These are phyloP conservation scores for Fusarium tuaranense DNA, from an alignment of 2,329 filamentous ascomycete genomes.

Conservation along the genomic window DNA sequence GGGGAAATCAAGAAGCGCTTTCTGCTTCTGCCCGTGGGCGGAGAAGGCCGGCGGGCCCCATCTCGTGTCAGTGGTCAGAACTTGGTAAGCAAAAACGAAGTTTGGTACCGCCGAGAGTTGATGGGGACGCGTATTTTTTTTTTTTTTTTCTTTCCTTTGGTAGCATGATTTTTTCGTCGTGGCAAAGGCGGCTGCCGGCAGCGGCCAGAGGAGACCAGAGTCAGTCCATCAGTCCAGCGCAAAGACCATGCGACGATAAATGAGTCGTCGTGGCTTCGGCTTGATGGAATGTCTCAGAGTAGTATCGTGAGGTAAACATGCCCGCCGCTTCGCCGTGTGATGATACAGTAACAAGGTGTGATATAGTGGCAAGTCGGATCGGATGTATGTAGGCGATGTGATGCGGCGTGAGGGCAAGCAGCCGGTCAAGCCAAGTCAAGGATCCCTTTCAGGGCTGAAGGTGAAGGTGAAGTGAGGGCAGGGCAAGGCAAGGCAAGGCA, in stretches of 20 bases:
- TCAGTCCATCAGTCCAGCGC: neutral
- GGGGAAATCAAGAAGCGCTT: neutral
- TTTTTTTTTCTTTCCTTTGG: neutral
- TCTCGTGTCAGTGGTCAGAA: constrained; percentile 2
- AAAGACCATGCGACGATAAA: neutral
- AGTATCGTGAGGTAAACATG: constrained; percentile 11
- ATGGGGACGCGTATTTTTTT: neutral
- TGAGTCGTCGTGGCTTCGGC: constrained; percentile 1
- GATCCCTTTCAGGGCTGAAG: constrained; percentile 4
- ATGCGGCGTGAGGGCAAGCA: neutral
- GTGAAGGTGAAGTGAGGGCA: neutral
- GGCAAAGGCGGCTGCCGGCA: constrained; percentile 30
- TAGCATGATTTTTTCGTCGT: neutral
- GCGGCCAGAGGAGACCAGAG: constrained; percentile 3
- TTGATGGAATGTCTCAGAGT: neutral
- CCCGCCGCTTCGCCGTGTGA: neutral
- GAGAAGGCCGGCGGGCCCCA: neutral
- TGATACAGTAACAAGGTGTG: neutral
- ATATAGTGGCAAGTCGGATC: neutral
- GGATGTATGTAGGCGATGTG: neutral
- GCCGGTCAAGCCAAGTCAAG: neutral
- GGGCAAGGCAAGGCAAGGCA: too few species aligned
- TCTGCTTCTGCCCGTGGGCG: neutral
- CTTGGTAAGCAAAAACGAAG: constrained; percentile 8
- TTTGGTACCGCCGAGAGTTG: neutral